phyloP scores from a whole-genome alignment of 2,329 filamentous ascomycete genomes.

The Colletotrichum noveboracense region DNA sequence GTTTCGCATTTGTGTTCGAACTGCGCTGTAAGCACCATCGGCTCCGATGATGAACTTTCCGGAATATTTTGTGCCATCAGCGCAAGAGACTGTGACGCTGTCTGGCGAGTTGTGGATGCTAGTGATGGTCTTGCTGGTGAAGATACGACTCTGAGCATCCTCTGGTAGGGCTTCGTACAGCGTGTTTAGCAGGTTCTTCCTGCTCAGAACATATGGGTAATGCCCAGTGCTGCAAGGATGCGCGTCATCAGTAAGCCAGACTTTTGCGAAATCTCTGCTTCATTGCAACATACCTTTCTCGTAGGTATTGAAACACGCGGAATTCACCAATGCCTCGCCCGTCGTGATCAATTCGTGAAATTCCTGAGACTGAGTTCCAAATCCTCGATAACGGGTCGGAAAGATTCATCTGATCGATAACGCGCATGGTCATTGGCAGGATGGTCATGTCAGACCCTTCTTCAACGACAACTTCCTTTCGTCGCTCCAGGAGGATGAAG shows the following conservation, averaged over 20 bases:
- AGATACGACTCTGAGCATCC: conserved; percentile 27
- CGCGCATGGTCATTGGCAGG: conserved; percentile 29
- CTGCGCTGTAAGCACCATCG: conserved; percentile 45
- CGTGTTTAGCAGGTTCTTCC: conserved; percentile 34
- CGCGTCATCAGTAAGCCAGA: fast-evolving
- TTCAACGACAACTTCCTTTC: conserved; percentile 29
- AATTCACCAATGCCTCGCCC: not conserved
- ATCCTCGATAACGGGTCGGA: not conserved
- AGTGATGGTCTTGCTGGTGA: conserved; percentile 27
- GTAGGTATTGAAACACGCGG: not conserved
- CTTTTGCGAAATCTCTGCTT: fast-evolving
- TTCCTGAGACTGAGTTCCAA: not conserved
- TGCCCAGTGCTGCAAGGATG: conserved; percentile 25
- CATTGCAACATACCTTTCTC: not conserved
- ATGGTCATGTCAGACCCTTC: conserved; percentile 36
- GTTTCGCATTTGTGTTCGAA: conserved; percentile 34
- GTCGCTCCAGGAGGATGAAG: conserved; percentile 16
- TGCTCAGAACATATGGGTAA: conserved; percentile 32
- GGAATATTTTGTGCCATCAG: conserved; percentile 36
- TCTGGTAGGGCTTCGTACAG: conserved; percentile 33
- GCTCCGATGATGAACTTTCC: conserved; percentile 46
- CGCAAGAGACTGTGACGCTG: conserved; percentile 33
- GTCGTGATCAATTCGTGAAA: not conserved
- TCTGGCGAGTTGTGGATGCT: conserved; percentile 23
- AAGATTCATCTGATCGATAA: conserved; percentile 38